Evolutionary conservation across 177 flowering plant genomes (phyloP), one percentile per base, ranked within the genome.

Genomic region (Vitis hybrid): DNA sequence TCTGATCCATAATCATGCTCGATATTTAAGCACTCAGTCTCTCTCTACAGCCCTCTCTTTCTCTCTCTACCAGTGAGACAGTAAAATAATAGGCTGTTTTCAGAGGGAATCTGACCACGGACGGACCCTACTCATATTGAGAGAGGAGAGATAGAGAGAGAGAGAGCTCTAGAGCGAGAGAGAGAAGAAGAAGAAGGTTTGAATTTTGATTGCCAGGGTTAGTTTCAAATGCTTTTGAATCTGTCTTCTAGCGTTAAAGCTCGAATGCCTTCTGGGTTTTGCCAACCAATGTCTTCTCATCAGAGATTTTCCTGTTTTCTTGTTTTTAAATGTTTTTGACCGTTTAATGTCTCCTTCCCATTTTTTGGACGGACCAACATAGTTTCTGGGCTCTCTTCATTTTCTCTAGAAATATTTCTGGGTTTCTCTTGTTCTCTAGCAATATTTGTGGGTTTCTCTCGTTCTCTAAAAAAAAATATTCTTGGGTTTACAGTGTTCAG

Each of bases 1-100:
- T 77, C 18, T 24, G 82, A 81, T 84, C 54, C 17, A 21, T 1
- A 10, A 76, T 49, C 62, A 21, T 67, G 80, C 35, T 66, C 82
- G 79, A 76, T 69, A n/a, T 64, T 68, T 77, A 74, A 72, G 8
- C 24, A 1, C 15, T 5, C 12, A 51, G 69, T 67, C 66, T 11
- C 50, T 62, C 35, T 13, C 52, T 11, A 6, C 35, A 12, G 13
- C 40, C 51, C 70, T 66, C 17, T 60, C 49, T 71, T 17, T 17
- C 49, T 62, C 52, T 57, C 63, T n/a, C 71, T 19, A 13, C 59
- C 18, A 27, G 1, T n/a, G 0, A 9, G 32, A 57, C 14, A 52
- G 51, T 70, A 71, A 49, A 49, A 70, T 72, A 51, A 57, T 71
- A 0, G 8, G 11, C 59, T 2, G 6, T 48, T 56, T 40, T 30